A percentile compares a stretch with the other conserved stretches of the same genome.
These are phyloP conservation scores for Syzygium oleosum DNA, from an alignment of 345 rosid genomes.

Conservation along the genomic window DNA sequence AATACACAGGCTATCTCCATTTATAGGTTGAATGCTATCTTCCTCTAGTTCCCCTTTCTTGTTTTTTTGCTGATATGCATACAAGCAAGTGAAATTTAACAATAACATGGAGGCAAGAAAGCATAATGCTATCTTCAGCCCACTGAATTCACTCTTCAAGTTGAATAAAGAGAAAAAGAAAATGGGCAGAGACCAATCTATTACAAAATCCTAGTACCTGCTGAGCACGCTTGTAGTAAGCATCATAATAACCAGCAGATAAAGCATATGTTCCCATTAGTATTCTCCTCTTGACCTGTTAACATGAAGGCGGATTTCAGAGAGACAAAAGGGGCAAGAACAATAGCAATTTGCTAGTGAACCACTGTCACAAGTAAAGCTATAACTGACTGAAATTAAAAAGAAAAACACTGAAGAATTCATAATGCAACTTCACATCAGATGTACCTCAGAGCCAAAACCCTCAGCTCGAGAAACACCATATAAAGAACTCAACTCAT, in stretches of 20 bases:
- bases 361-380: background rate
- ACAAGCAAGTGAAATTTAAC: background rate
- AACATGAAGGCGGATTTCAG: background rate
- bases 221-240: conserved; percentile 92
- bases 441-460: conserved; percentile 72
- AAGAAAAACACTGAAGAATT: background rate
- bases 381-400: background rate
- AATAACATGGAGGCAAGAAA: background rate
- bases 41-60: background rate
- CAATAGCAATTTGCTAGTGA: background rate
- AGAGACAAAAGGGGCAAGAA: background rate
- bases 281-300: conserved; percentile 91
- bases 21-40: background rate
- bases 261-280: conserved; percentile 96
- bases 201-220: conserved; percentile 33
- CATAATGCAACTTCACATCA: background rate
- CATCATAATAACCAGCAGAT: conserved; percentile 92
- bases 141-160: background rate
- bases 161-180: background rate
- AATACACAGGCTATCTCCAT: background rate
- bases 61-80: background rate
- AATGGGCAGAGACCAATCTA: background rate
- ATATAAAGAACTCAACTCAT: conserved; percentile 65
- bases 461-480: conserved; percentile 76
- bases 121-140: background rate